Evolutionary conservation across 768 basidiomycete genomes (phyloP), one percentile per base, ranked within the genome.

Genomic region (Pleurotus tuoliensis): DNA sequence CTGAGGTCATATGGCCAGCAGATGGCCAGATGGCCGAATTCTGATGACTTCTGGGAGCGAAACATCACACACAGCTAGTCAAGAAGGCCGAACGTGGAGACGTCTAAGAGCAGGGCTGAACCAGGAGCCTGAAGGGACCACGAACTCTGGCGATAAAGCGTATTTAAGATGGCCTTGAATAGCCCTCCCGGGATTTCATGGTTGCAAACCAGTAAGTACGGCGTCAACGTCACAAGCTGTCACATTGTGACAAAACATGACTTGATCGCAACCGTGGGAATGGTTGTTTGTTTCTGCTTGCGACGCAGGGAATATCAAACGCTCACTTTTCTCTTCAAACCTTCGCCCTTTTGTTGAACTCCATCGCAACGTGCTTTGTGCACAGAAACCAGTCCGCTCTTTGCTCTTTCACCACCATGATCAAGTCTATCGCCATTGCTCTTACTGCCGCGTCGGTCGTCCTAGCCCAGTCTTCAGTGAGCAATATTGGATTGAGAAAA

Each of bases 391-490:
- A 67, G 74, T 80, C 77, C 79, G 70, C 72, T 80, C 78, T 45
- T 82, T 78, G 69, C 67, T 58, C 43, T 41, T 58, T 56, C 4
- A 45, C 43, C 67, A 55, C 62, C 48, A 71, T 76, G 76, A 69
- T 87, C 70, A 82, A 76, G 63, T 78, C 79, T 15, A 67, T 87
- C 62, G 75, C 80, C 51, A 62, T 86, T 51, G 44, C 83, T 38
- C 78, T 86, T 40, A 61, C 81, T 8, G 67, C 85, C 55, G 69
- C 79, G n/a, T 64, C 82, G 18, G 74, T 72, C 16, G 84, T 71
- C 7, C 61, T 81, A 58, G 86, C 82, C 7, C 78, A 80, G 73
- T 73, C 76, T 47, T 67, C 73, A 58, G 80, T 81, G 64, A 46
- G 69, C 64, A 50, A 8, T 24, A 24, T 22, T 54, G 1, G 12